phyloP scores from a whole-genome alignment of 257 asterid species.

The Rehmannia glutinosa region DNA sequence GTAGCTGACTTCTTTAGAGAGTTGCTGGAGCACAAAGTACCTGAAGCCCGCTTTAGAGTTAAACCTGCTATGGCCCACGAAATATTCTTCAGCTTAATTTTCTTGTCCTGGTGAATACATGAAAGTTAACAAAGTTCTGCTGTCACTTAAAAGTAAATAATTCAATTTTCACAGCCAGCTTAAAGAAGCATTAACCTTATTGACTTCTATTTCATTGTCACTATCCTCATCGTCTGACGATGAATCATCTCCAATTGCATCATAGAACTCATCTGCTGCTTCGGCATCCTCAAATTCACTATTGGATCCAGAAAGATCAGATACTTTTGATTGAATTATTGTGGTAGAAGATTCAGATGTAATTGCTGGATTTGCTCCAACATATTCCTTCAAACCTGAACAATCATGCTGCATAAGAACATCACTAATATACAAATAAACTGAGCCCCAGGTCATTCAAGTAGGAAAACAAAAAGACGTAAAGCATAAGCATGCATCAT shows the following conservation, averaged over 20 bases:
- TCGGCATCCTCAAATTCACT: slow-evolving; percentile 69
- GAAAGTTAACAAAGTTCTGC: slow-evolving; percentile 8
- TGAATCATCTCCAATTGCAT: slow-evolving; percentile 75
- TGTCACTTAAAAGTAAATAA: background rate
- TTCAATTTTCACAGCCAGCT: background rate
- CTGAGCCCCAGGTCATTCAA: slow-evolving; percentile 5
- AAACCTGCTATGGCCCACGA: slow-evolving; percentile 87
- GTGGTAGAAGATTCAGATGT: slow-evolving; percentile 40
- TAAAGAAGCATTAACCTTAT: slow-evolving; percentile 44
- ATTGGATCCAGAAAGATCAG: slow-evolving; percentile 46
- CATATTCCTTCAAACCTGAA: slow-evolving; percentile 89
- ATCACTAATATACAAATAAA: slow-evolving; percentile 2
- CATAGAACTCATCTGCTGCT: slow-evolving; percentile 78
- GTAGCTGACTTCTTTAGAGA: slow-evolving; percentile 4
- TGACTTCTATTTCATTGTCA: slow-evolving; percentile 47
- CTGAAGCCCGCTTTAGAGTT: slow-evolving; percentile 48
- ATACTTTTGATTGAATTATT: slow-evolving; percentile 45
- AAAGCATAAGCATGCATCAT: no score
- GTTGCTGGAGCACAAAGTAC: slow-evolving; percentile 30
- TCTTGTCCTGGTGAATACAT: slow-evolving; percentile 46
- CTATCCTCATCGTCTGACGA: slow-evolving; percentile 62
- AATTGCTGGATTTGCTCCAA: slow-evolving; percentile 84
- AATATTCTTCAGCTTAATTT: slow-evolving; percentile 66
- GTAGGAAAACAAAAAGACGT: background rate
- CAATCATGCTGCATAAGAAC: slow-evolving; percentile 15